These are phyloP conservation scores for Sporisorium iseilematis-ciliati DNA, from an alignment of 1,284 basidiomycete species.

Conservation along the genomic window DNA sequence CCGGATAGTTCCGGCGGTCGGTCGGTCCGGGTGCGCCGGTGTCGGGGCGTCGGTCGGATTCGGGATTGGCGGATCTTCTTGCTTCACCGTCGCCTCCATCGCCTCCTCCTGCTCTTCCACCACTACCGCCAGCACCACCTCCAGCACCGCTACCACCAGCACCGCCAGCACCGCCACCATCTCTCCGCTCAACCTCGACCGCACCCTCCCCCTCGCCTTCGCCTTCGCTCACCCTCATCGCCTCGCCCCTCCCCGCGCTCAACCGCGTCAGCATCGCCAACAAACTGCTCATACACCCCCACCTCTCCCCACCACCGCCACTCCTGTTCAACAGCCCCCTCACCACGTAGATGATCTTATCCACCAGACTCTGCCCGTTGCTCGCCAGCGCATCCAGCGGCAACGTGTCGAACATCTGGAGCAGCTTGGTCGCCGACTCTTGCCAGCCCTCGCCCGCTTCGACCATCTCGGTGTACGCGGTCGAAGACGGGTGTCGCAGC, in stretches of 20 bases:
- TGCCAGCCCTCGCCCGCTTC: slow-evolving; percentile 32
- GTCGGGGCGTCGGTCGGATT: not conserved
- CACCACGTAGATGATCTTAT: slow-evolving; percentile 54
- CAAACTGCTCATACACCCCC: slow-evolving; percentile 44
- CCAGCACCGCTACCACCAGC: not conserved
- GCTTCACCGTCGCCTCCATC: not conserved
- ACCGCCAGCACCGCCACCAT: slow-evolving; percentile 5
- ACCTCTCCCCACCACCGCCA: slow-evolving; percentile 8
- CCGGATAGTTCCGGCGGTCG: no score
- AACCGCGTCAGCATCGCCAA: slow-evolving; percentile 38
- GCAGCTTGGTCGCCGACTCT: slow-evolving; percentile 44
- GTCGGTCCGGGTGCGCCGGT: no score
- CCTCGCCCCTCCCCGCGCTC: slow-evolving; percentile 30
- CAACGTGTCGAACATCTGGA: slow-evolving; percentile 40
- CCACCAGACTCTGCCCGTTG: slow-evolving; percentile 50
- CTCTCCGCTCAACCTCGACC: not conserved
- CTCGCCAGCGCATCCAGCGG: slow-evolving; percentile 54
- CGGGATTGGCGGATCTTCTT: not conserved
- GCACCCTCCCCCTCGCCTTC: slow-evolving; percentile 15
- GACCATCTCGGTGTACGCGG: slow-evolving; percentile 5
- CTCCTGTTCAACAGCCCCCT: slow-evolving; percentile 28
- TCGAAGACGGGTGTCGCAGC: slow-evolving; percentile 7
- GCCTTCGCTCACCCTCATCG: not conserved
- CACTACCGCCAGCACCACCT: not conserved
- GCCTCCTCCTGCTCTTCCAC: not conserved